Evolutionary conservation across 208 protist species (phyloP), one percentile per base, ranked within the genome.

Genomic region (Wallacemonas collosoma): DNA sequence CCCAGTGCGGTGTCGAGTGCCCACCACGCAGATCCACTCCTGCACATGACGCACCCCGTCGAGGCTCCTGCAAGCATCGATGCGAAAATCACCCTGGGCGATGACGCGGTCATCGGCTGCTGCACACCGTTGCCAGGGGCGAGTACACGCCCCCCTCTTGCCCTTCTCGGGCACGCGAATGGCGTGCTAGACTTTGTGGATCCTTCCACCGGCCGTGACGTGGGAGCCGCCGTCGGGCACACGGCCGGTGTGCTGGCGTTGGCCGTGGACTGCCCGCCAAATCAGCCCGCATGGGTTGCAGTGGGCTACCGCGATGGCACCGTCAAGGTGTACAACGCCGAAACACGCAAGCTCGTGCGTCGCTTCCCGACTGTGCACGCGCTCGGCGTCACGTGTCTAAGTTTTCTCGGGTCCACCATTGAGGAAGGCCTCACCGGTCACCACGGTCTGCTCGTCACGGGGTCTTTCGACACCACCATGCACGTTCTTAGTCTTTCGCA

Each of bases 261-360:
- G 12, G 53, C 84, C 1, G 56, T 75, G 3, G 87, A 89, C 58
- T 45, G 38, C 1, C 80, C 58, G 26, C 41, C 41, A 36, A 40
- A 55, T 15, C 40, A 71, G 17, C 50, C 57, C 1, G 72, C 73
- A 14, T 96, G 91, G 89, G 73, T 93, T 2, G 91, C 80, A 0
- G 84, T 93, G 3, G 91, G 91, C 36, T 94, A 93, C 72, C 87
- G 91, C 12, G 88, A 93, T 66, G 91, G 91, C 2, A 83, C 77
- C 72, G 82, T 96, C 14, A 93, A 93, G 70, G 79, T 96, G 39
- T 96, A 91, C 78, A 90, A 93, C 63, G 50, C 79, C 3, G 72
- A 78, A 43, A 86, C 72, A 15, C 79, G 81, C 73, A 88, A 91
- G 65, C 75, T 96, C 41, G 77, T 93, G 47, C 85, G 91, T 14